phyloP scores from a whole-genome alignment of 1,284 basidiomycete genomes.

The Anthracocystis walkeri region DNA sequence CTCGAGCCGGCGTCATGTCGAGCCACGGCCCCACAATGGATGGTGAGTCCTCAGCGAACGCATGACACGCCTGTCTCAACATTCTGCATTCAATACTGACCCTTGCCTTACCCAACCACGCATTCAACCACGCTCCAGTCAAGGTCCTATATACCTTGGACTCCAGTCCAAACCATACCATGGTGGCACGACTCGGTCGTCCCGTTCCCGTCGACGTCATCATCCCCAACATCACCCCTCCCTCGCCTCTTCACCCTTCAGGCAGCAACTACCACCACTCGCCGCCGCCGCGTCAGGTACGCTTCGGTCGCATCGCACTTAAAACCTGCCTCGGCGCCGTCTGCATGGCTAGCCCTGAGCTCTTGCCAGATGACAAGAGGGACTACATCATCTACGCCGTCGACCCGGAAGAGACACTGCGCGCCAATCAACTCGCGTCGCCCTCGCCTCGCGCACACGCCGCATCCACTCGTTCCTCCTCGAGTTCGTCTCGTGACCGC shows the following conservation, averaged over 20 bases:
- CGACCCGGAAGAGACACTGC: slow-evolving; percentile 64
- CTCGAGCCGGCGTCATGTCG: slow-evolving; percentile 18
- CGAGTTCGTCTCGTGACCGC: slow-evolving; percentile 26
- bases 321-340: slow-evolving; percentile 67
- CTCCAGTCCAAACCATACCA: slow-evolving; percentile 60
- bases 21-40: slow-evolving; percentile 60
- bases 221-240: slow-evolving; percentile 47
- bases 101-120: background rate
- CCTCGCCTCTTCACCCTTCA: slow-evolving; percentile 27
- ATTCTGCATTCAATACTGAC: slow-evolving; percentile 4
- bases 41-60: slow-evolving; percentile 18
- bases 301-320: slow-evolving; percentile 62
- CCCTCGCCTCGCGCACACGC: slow-evolving; percentile 27
- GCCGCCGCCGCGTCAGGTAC: slow-evolving; percentile 26
- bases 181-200: slow-evolving; percentile 59
- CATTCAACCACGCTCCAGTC: slow-evolving; percentile 44
- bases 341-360: slow-evolving; percentile 67
- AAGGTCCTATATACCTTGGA: slow-evolving; percentile 68
- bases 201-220: slow-evolving; percentile 56
- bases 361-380: slow-evolving; percentile 57
- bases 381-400: slow-evolving; percentile 69
- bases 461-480: slow-evolving; percentile 27
- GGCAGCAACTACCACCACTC: slow-evolving; percentile 29
- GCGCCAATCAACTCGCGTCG: slow-evolving; percentile 43
- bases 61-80: background rate